Evolutionary conservation across 1,284 basidiomycete genomes (phyloP).

Genomic region (Cutaneotrichosporon cavernicola): DNA sequence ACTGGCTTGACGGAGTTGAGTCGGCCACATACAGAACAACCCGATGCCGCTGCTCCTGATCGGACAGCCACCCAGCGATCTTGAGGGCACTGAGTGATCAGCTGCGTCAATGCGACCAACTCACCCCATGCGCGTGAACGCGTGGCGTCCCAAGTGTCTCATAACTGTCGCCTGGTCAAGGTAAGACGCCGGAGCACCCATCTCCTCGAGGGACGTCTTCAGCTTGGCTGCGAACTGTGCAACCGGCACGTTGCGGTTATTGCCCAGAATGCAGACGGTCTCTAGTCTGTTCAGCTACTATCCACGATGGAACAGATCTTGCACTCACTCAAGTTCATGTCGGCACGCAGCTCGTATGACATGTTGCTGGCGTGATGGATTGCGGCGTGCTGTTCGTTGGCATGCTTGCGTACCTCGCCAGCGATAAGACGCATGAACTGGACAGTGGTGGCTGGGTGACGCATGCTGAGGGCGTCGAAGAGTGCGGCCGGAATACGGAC

Average conservation of each 20-base stretch:
- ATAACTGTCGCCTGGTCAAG: constrained; percentile 90
- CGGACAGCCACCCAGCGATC: constrained; percentile 87
- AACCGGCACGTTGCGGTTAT: constrained; percentile 76
- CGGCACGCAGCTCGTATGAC: constrained; percentile 64
- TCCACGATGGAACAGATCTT: neutral
- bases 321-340: constrained; percentile 86
- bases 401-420: constrained; percentile 79
- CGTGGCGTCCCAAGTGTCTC: constrained; percentile 82
- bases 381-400: constrained; percentile 57
- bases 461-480: constrained; percentile 91
- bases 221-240: constrained; percentile 84
- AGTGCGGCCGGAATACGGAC: constrained; percentile 95
- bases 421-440: constrained; percentile 95
- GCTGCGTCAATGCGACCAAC: neutral
- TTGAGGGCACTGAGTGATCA: constrained; percentile 68
- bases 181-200: constrained; percentile 82
- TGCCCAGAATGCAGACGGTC: constrained; percentile 53
- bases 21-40: constrained; percentile 93
- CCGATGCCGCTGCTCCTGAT: constrained; percentile 87
- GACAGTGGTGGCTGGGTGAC: constrained; percentile 91
- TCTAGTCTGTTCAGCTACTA: constrained; percentile 22
- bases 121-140: constrained; percentile 79
- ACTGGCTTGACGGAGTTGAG: constrained; percentile 83
- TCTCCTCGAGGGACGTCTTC: constrained; percentile 78
- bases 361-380: constrained; percentile 18